Base-by-base conservation (phyloP, 495 filamentous ascomycete species). In the Neurospora sp. region DNA sequence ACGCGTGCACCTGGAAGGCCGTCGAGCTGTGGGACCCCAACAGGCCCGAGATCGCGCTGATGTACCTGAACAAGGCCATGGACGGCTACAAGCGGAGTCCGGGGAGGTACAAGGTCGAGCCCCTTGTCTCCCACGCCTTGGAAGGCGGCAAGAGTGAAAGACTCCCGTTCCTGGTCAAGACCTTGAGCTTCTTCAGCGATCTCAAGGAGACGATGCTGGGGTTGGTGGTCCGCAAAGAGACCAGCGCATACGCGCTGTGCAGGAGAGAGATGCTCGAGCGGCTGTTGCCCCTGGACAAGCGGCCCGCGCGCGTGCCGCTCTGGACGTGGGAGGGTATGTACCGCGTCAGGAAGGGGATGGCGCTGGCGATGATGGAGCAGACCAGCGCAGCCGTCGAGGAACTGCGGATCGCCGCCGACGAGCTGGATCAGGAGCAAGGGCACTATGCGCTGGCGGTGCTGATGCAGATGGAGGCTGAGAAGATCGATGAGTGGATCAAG, bases 271-370 rank as follows among this genome's bases (percentile, higher is more conserved):
- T 62, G 54, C 54, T 62, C 54, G 13, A 34, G 5, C 5, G 13
- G 21, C 6, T 62, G 24, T 62, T 62, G 54, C 24, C 24, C 1
- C 54, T 62, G 54, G 54, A 62, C 24, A 62, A 62, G 24, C 13
- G 13, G 6, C 21, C 39, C 39, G 48, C 37, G 19, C 31, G 79
- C 17, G 11, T 34, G 19, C 77, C 79, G 54, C 72, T 45, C 70
- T 85, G 83, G 83, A 73, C 75, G 39, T 80, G 78, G 76, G 79
- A 82, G 69, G 48, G 43, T 2, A 54, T 70, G 70, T 84, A 80
- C 74, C 71, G 78, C 15, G 72, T 75, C 31, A 74, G 62, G 40
- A 75, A 76, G 1, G 80, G 78, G 43, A 36, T 15, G 24, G 77
- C 83, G 69, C 72, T 77, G 19, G 9, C 74, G 15, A 39, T 72